Conservation (phyloP, 257 asterid species). For the Solanum paucissectum region DNA sequence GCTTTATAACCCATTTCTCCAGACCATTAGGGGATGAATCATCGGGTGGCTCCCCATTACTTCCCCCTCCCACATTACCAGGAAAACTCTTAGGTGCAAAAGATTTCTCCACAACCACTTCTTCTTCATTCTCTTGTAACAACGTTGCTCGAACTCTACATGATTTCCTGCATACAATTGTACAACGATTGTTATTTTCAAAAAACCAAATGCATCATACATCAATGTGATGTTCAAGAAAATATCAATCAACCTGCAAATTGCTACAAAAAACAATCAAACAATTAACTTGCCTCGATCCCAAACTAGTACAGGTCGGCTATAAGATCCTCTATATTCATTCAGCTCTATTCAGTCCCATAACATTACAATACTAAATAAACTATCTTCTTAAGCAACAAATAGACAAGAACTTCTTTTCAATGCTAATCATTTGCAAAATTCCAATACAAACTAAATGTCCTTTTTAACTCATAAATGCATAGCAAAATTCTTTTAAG, state of each 20-base stretch:
- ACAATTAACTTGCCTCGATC: neutral
- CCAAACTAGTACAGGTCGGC: neutral
- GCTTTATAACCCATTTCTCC: constrained; percentile 56
- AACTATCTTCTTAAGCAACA: neutral
- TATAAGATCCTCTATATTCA: neutral
- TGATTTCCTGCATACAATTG: constrained; percentile 20
- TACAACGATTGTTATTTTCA: neutral
- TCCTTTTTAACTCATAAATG: neutral
- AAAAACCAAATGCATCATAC: neutral
- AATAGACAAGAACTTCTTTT: neutral
- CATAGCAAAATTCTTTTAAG: neutral
- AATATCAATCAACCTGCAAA: neutral
- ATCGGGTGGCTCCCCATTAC: constrained; percentile 22
- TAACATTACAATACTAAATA: neutral
- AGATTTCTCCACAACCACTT: constrained; percentile 59
- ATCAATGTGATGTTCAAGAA: neutral
- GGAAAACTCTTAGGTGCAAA: constrained; percentile 52
- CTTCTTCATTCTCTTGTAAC: constrained; percentile 69
- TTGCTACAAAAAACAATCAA: neutral
- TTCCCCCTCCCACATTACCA: constrained; percentile 32
- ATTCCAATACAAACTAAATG: neutral
- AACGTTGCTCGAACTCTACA: constrained; percentile 48
- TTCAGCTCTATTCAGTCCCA: neutral
- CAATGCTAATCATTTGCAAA: neutral
- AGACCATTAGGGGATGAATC: constrained; percentile 38